Conservation (phyloP, 306 rosid species). For the Leucaena leucocephala region DNA sequence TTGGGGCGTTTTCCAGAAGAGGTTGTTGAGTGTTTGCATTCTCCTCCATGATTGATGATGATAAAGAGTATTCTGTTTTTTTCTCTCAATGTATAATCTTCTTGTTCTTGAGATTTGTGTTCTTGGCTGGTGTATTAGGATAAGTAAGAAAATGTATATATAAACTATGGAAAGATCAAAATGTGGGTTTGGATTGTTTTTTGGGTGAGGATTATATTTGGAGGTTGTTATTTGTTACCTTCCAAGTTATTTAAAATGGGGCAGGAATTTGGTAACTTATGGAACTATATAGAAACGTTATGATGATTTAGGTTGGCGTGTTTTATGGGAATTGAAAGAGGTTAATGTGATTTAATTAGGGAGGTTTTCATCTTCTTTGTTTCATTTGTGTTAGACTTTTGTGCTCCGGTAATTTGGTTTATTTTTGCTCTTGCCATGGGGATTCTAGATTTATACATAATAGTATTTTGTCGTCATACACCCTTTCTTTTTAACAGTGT, state of each 20-base stretch:
- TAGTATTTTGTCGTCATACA: no score
- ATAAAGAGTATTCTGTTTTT: no score
- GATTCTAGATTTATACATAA: no score
- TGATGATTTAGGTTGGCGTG: background rate
- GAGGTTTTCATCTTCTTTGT: background rate
- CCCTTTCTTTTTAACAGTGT: no score
- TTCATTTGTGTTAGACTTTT: no score
- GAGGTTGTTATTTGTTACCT: background rate
- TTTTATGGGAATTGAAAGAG: background rate
- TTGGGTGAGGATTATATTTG: background rate
- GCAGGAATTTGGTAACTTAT: background rate
- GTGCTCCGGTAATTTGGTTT: no score
- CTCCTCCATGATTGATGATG: background rate
- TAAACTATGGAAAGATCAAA: background rate
- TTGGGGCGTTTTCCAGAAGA: constrained; percentile 26
- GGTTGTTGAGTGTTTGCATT: constrained; percentile 15
- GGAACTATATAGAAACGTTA: background rate
- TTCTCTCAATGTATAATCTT: background rate
- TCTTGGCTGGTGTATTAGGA: background rate
- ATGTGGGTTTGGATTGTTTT: background rate
- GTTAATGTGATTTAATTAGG: background rate
- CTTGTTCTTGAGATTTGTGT: background rate
- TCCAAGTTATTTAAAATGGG: background rate
- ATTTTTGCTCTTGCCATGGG: no score
- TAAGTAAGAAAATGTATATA: background rate